Percentiles rank a stretch among this genome's conserved stretches.
Evolutionary conservation across 305 asterid genomes (phyloP).

Genomic region (Fraxinus platypoda): DNA sequence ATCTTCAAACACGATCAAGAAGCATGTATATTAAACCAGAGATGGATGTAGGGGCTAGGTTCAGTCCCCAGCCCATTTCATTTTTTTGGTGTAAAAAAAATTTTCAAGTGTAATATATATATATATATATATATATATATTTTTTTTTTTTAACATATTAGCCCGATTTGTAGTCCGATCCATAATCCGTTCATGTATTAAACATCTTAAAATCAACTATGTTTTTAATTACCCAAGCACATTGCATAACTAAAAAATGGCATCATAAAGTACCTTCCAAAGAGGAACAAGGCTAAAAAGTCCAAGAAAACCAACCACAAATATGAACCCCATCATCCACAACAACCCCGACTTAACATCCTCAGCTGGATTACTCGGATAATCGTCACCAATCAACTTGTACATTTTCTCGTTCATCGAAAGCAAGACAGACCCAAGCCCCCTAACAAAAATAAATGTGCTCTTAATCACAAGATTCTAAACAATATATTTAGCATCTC

Average conservation of each 20-base stretch:
- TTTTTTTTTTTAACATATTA: too few species aligned
- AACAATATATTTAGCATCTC: too few species aligned
- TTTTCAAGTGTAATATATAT: too few species aligned
- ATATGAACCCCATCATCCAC: slow-evolving; percentile 57
- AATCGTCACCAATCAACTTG: slow-evolving; percentile 80
- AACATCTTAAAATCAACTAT: neutral
- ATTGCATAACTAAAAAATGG: neutral
- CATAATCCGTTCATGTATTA: too few species aligned
- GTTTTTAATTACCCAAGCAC: neutral
- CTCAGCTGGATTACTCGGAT: slow-evolving; percentile 88
- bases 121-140: too few species aligned
- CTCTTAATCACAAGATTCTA: too few species aligned
- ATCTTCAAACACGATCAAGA: neutral
- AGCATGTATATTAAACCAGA: neutral
- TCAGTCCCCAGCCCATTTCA: too few species aligned
- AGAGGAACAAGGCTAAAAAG: slow-evolving; percentile 93
- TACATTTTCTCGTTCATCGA: slow-evolving; percentile 91
- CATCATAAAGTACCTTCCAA: slow-evolving; percentile 59
- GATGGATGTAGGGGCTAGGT: too few species aligned
- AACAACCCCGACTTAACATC: slow-evolving; percentile 89
- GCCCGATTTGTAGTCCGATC: too few species aligned
- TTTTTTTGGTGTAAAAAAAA: too few species aligned
- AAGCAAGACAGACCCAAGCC: slow-evolving; percentile 90
- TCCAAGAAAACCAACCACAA: slow-evolving; percentile 71
- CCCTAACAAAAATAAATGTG: slow-evolving; percentile 48